These are phyloP conservation scores for Niveomyces coronatus DNA, from an alignment of 2,329 filamentous ascomycete species.

Conservation along the genomic window DNA sequence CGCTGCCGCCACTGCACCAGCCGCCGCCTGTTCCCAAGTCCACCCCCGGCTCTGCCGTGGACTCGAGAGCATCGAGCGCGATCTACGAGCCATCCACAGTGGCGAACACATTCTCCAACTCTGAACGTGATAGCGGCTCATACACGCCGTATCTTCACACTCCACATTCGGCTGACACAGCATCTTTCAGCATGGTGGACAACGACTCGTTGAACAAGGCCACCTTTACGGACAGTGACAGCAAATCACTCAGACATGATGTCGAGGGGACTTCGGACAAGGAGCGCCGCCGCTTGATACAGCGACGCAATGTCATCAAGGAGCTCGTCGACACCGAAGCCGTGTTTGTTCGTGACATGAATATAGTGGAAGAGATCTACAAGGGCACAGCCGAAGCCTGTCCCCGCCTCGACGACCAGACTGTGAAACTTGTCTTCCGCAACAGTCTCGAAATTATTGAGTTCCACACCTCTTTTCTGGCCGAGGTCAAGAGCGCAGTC, in stretches of 20 bases:
- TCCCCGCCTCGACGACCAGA: slow-evolving; percentile 68
- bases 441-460: slow-evolving; percentile 85
- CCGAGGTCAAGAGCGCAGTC: slow-evolving; percentile 70
- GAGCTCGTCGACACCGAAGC: slow-evolving; percentile 91
- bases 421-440: slow-evolving; percentile 82
- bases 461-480: slow-evolving; percentile 73
- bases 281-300: slow-evolving; percentile 61
- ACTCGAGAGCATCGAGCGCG: slow-evolving; percentile 32
- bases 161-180: slow-evolving; percentile 35
- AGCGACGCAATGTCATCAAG: slow-evolving; percentile 76
- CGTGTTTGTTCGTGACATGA: slow-evolving; percentile 89
- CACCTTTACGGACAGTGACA: slow-evolving; percentile 25
- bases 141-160: slow-evolving; percentile 32
- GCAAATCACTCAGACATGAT: slow-evolving; percentile 24
- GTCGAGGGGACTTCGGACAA: slow-evolving; percentile 35
- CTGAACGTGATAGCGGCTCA: slow-evolving; percentile 36
- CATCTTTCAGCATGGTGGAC: slow-evolving; percentile 34
- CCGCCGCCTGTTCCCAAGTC: slow-evolving; percentile 39
- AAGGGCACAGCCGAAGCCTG: slow-evolving; percentile 82
- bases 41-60: slow-evolving; percentile 23
- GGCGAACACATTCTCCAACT: slow-evolving; percentile 32
- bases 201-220: slow-evolving; percentile 27
- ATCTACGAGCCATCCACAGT: slow-evolving; percentile 28
- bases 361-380: slow-evolving; percentile 94
- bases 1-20: slow-evolving; percentile 39